These are phyloP conservation scores for Coriaria nepalensis DNA, from an alignment of 306 rosid genomes.

Conservation along the genomic window DNA sequence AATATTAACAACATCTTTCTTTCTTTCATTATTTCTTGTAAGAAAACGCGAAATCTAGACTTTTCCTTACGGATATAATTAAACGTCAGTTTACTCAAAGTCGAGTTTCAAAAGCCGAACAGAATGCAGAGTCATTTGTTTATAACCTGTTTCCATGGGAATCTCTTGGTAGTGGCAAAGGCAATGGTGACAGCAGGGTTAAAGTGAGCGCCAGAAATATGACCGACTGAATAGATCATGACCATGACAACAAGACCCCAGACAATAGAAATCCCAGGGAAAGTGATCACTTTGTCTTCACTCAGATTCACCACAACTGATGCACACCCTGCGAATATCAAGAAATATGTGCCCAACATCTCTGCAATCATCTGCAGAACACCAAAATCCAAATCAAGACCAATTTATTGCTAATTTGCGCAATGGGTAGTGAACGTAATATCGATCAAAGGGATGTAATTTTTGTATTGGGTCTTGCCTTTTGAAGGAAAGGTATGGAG, in stretches of 20 bases:
- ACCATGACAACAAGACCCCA: conserved; percentile 73
- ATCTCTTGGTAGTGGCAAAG: conserved; percentile 46
- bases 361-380: conserved; percentile 57
- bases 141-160: conserved; percentile 51
- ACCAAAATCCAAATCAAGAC: not conserved
- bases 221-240: conserved; percentile 59
- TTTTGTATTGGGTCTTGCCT: conserved; percentile 25
- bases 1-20: too few relatives aligned
- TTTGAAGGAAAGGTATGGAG: conserved; percentile 47
- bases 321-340: conserved; percentile 70
- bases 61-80: too few relatives aligned
- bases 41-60: too few relatives aligned
- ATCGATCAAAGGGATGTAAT: not conserved
- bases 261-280: conserved; percentile 45
- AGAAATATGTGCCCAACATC: conserved; percentile 58
- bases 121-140: too few relatives aligned
- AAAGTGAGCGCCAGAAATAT: conserved; percentile 82
- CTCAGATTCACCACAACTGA: conserved; percentile 46
- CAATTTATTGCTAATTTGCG: not conserved
- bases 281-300: conserved; percentile 25
- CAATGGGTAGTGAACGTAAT: not conserved
- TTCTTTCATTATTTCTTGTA: too few relatives aligned
- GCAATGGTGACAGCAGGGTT: conserved; percentile 89
- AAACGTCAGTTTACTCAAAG: not conserved
- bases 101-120: not conserved